phyloP scores from a whole-genome alignment of 2,329 filamentous ascomycete species.

The Colletotrichum nymphaeae region DNA sequence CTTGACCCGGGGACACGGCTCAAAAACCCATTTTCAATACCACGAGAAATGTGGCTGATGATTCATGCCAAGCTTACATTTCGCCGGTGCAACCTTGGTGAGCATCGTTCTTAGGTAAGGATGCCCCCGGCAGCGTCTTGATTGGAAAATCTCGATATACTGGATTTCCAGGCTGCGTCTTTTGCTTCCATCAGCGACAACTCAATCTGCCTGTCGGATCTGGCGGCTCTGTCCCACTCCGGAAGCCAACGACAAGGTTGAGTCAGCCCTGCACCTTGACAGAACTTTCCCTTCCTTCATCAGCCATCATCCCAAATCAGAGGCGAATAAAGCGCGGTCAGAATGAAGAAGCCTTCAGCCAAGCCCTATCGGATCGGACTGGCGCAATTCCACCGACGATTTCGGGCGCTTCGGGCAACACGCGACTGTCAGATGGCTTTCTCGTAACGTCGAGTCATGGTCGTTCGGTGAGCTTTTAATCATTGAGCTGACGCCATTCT shows the following conservation, averaged over 20 bases:
- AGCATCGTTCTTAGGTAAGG: not conserved
- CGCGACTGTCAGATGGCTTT: not conserved
- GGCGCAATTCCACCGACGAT: not conserved
- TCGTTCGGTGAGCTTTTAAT: not conserved
- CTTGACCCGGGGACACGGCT: not conserved
- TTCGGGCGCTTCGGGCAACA: not conserved
- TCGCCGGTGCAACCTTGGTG: not conserved
- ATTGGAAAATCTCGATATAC: not conserved
- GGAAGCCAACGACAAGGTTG: not conserved
- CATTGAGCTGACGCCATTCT: slow-evolving; percentile 8
- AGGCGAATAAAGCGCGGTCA: not conserved
- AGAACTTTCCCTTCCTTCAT: not conserved
- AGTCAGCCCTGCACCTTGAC: not conserved
- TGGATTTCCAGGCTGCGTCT: not conserved
- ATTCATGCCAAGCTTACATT: slow-evolving; percentile 16
- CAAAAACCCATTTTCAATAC: not conserved
- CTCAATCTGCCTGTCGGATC: not conserved
- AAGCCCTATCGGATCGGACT: not conserved
- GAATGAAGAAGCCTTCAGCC: not conserved
- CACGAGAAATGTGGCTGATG: slow-evolving; percentile 1
- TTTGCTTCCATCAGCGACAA: too few species aligned
- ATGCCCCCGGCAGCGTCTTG: not conserved
- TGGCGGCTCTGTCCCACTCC: not conserved
- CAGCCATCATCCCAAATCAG: not conserved
- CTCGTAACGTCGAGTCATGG: not conserved